Evolutionary conservation across 2,329 filamentous ascomycete genomes (phyloP).

Genomic region (Penicillium brasilianum): DNA sequence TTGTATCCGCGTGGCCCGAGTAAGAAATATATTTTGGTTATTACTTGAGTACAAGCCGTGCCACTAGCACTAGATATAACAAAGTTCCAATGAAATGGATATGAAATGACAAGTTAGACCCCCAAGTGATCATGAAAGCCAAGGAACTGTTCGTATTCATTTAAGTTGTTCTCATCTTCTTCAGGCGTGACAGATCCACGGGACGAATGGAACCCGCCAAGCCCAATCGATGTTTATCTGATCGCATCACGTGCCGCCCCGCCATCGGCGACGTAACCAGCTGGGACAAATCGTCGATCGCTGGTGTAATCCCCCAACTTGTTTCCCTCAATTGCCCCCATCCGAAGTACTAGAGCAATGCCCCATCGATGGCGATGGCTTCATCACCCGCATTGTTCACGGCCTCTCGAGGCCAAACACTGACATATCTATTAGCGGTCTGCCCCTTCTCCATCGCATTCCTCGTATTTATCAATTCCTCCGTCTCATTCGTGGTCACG

Average conservation of each 20-base stretch:
- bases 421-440: constrained; percentile 65
- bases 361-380: constrained; percentile 33
- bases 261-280: constrained; percentile 13
- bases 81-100: too few species aligned
- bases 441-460: constrained; percentile 70
- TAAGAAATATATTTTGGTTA: not conserved
- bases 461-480: constrained; percentile 69
- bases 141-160: not conserved
- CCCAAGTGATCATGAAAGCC: too few species aligned
- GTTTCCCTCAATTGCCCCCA: constrained; percentile 4
- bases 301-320: not conserved
- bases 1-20: not conserved
- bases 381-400: constrained; percentile 54
- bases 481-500: constrained; percentile 68
- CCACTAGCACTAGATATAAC: too few species aligned
- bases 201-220: not conserved
- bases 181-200: not conserved
- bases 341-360: constrained; percentile 22
- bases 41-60: too few species aligned
- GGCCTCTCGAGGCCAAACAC: constrained; percentile 61
- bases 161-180: not conserved
- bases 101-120: too few species aligned
- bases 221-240: constrained; percentile 7
- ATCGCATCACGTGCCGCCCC: constrained; percentile 14
- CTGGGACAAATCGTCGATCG: constrained; percentile 7